Percentiles rank a stretch among this genome's conserved stretches.
Conservation (phyloP, 257 asterid genomes). For the Catharanthus roseus region DNA sequence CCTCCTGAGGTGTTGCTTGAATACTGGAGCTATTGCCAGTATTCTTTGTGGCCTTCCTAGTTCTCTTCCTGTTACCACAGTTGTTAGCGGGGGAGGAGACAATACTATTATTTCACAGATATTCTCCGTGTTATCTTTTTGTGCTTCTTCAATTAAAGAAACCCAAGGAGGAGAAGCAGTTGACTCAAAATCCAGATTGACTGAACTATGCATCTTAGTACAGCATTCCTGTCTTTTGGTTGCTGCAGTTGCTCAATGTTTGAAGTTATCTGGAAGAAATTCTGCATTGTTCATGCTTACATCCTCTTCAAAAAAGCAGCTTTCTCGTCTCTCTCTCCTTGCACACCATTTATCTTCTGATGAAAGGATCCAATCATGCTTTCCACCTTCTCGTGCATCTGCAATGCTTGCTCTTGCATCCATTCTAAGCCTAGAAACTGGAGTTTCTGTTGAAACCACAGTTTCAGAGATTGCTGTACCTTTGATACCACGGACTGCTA, state of each 20-base stretch:
- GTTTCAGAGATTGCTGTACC: slow-evolving; percentile 86
- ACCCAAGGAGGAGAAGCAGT: slow-evolving; percentile 51
- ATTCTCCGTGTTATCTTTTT: slow-evolving; percentile 66
- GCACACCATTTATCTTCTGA: slow-evolving; percentile 82
- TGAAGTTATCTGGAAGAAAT: slow-evolving; percentile 80
- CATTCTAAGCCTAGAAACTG: slow-evolving; percentile 78
- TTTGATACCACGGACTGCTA: slow-evolving; percentile 88
- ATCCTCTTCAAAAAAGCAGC: slow-evolving; percentile 82
- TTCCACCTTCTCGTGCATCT: slow-evolving; percentile 78
- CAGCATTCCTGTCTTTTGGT: slow-evolving; percentile 75
- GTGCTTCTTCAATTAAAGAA: slow-evolving; percentile 68
- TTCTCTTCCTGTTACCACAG: slow-evolving; percentile 76
- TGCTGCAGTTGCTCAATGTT: slow-evolving; percentile 65
- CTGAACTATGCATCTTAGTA: slow-evolving; percentile 54
- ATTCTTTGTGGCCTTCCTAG: slow-evolving; percentile 87
- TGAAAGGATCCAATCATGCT: slow-evolving; percentile 60
- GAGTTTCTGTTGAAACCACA: slow-evolving; percentile 51
- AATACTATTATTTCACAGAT: slow-evolving; percentile 88
- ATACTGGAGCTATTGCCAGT: slow-evolving; percentile 49
- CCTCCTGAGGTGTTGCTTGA: slow-evolving; percentile 56
- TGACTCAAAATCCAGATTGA: slow-evolving; percentile 43
- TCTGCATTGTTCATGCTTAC: slow-evolving; percentile 86
- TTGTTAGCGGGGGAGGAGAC: slow-evolving; percentile 96
- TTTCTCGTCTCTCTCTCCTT: slow-evolving; percentile 68
- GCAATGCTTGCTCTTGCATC: slow-evolving; percentile 97